Conservation (phyloP, 331 rosid species). For the Telfairia occidentalis region DNA sequence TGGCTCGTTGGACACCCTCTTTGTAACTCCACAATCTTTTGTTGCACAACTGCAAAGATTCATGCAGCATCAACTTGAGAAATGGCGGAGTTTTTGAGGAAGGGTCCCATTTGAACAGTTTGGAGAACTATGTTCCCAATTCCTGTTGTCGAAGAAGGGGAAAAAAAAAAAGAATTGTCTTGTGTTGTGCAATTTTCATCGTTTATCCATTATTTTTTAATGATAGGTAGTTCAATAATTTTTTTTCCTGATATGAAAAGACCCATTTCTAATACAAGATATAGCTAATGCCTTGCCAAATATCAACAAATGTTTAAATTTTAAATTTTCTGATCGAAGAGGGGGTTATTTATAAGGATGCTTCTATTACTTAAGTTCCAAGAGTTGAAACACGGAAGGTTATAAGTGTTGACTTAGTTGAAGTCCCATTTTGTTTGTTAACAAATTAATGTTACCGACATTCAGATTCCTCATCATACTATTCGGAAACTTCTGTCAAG, state of each 20-base stretch:
- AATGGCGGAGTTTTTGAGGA: background rate
- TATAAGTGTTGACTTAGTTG: background rate
- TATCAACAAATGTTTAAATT: background rate
- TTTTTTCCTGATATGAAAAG: background rate
- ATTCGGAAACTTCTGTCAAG: constrained; percentile 66
- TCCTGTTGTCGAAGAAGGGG: background rate
- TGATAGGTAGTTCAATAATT: background rate
- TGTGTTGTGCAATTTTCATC: background rate
- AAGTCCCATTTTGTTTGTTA: background rate
- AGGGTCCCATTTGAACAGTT: background rate
- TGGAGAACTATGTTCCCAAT: background rate
- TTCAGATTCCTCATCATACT: constrained; percentile 63
- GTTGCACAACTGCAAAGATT: background rate
- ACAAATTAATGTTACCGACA: constrained; percentile 17
- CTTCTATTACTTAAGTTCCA: background rate
- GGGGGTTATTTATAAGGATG: background rate
- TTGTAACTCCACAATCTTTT: background rate
- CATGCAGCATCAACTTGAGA: background rate
- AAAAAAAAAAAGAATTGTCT: background rate
- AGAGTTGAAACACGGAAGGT: background rate
- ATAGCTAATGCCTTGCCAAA: background rate
- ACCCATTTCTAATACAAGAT: background rate
- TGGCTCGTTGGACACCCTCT: background rate
- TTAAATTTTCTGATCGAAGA: background rate
- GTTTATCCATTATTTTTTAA: background rate